phyloP scores from a whole-genome alignment of 2,329 filamentous ascomycete genomes.

The Clonostachys rhizophaga region DNA sequence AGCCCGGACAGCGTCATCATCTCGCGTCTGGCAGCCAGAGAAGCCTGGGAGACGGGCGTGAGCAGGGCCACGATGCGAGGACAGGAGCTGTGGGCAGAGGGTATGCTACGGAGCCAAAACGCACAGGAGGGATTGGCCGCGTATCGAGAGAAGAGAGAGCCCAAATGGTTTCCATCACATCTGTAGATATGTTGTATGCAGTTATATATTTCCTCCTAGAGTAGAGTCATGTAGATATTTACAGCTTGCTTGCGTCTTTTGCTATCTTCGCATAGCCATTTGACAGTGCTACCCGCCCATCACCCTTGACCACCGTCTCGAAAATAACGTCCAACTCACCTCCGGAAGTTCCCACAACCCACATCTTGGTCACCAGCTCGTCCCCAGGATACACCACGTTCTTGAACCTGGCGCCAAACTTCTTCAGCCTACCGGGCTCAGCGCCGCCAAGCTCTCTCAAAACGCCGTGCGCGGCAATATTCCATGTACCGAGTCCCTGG shows the following conservation, averaged over 20 bases:
- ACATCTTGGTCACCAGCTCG: conserved; percentile 33
- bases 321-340: conserved; percentile 28
- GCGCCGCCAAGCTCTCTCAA: conserved; percentile 30
- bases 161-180: conserved; percentile 19
- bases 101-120: conserved; percentile 19
- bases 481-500: conserved; percentile 41
- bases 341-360: conserved; percentile 23
- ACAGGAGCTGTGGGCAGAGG: conserved; percentile 20
- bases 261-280: conserved; percentile 25
- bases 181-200: conserved; percentile 5
- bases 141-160: conserved; percentile 20
- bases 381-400: conserved; percentile 41
- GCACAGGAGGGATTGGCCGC: conserved; percentile 17
- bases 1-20: conserved; percentile 26
- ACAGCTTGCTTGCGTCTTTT: conserved; percentile 18
- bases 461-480: conserved; percentile 36
- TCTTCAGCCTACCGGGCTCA: conserved; percentile 30
- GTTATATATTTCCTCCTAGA: conserved; percentile 3
- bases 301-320: conserved; percentile 30
- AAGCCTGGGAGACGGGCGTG: conserved; percentile 26
- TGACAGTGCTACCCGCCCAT: conserved; percentile 28
- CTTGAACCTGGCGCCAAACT: conserved; percentile 38
- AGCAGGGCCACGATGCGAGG: conserved; percentile 24
- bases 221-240: neutral
- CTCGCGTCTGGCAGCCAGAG: conserved; percentile 19